These are phyloP conservation scores for Calonectria pseudoturangicola DNA, from an alignment of 2,329 filamentous ascomycete species.

Conservation along the genomic window DNA sequence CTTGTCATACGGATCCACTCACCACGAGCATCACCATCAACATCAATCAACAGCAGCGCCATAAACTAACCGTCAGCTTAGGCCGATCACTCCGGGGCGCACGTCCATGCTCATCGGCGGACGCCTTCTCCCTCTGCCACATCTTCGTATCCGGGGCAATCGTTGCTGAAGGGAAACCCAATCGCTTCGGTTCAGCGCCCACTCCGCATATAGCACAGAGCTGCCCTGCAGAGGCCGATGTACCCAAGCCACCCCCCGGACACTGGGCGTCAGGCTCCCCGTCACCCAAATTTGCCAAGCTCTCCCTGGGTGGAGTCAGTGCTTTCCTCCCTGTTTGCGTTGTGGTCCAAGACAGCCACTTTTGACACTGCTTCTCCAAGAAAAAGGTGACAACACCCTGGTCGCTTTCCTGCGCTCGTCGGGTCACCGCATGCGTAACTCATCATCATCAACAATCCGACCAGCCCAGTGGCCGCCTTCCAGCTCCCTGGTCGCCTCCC, in stretches of 20 bases:
- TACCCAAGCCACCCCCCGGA: slow-evolving; percentile 19
- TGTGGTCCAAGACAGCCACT: slow-evolving; percentile 14
- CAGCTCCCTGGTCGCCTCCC: slow-evolving; percentile 16
- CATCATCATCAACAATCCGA: slow-evolving; percentile 19
- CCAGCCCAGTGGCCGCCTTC: slow-evolving; percentile 24
- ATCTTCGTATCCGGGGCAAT: slow-evolving; percentile 36
- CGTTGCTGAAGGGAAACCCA: slow-evolving; percentile 22
- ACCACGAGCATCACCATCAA: slow-evolving; percentile 36
- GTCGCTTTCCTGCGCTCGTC: slow-evolving; percentile 14
- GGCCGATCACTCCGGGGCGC: slow-evolving; percentile 20
- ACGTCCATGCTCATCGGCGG: background rate
- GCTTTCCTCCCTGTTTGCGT: slow-evolving; percentile 24
- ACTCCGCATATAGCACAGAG: slow-evolving; percentile 23
- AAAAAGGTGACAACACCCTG: background rate
- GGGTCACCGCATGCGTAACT: slow-evolving; percentile 31
- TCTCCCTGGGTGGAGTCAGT: slow-evolving; percentile 37
- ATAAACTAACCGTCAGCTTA: slow-evolving; percentile 11
- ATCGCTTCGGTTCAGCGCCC: slow-evolving; percentile 5
- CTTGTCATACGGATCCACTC: slow-evolving; percentile 37
- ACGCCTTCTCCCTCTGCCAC: slow-evolving; percentile 14
- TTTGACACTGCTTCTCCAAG: slow-evolving; percentile 11
- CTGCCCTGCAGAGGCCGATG: slow-evolving; percentile 10
- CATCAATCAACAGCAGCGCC: slow-evolving; percentile 27
- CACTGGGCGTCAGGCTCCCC: slow-evolving; percentile 38
- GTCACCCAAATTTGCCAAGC: slow-evolving; percentile 42